Conservation (phyloP, 306 rosid genomes). For the Gleditsia sinensis region DNA sequence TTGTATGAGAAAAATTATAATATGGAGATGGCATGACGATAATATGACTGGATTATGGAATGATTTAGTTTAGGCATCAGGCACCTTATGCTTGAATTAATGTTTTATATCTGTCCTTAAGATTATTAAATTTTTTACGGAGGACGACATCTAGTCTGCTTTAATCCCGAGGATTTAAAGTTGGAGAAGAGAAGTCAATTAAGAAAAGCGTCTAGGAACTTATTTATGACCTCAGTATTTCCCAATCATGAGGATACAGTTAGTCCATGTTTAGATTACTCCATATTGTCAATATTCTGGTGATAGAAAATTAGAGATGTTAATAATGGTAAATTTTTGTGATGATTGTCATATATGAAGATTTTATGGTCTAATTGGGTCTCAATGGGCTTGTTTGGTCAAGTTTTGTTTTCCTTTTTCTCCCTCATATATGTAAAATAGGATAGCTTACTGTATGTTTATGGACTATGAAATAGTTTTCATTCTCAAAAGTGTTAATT, state of each 20-base stretch:
- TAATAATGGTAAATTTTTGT: neutral
- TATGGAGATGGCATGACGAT: too few relatives aligned
- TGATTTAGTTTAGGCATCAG: neutral
- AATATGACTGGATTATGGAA: neutral
- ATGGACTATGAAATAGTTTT: conserved; percentile 5
- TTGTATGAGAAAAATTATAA: too few relatives aligned
- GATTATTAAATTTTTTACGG: neutral
- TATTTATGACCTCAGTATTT: neutral
- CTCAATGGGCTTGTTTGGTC: conserved; percentile 8
- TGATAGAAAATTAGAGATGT: too few relatives aligned
- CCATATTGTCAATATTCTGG: neutral
- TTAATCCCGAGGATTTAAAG: neutral
- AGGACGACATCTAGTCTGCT: neutral
- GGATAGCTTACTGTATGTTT: neutral
- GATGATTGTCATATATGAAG: neutral
- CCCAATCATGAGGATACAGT: neutral
- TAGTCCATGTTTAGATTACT: neutral
- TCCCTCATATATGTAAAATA: neutral
- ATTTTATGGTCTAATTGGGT: neutral
- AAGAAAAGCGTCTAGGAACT: neutral
- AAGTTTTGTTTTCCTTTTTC: neutral
- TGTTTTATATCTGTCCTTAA: neutral
- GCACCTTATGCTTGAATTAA: neutral
- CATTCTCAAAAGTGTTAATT: conserved; percentile 9
- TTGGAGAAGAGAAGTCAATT: neutral